Base-by-base conservation (phyloP, 1,139 yeast genomes). In the Ashbya aceris region DNA sequence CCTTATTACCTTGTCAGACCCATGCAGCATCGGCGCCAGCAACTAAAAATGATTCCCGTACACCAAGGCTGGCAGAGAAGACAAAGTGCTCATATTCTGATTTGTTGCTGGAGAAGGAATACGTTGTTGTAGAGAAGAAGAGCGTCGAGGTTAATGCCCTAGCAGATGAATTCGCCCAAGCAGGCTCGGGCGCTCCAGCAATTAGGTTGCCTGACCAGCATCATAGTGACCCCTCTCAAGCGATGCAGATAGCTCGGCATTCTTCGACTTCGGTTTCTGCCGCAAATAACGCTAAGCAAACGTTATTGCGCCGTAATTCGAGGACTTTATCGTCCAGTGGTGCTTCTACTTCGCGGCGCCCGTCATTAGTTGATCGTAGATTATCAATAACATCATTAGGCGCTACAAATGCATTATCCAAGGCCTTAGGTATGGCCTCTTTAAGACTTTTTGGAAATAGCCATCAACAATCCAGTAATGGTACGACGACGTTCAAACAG, bases 141-240 rank as follows among this genome's bases (percentile, higher is more conserved):
- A 86, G 93, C 0, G 96, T 91, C 4, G 97, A 91, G 61, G 95
- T 91, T 8, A 91, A 91, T 65, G 93, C 95, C 1, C 69, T 91
- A 44, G 97, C 97, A 8, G 97, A 91, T 62, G 95, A 87, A 58
- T 68, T 89, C 43, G 91, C 84, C 2, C 73, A 73, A 49, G 79
- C 82, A 2, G 83, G 84, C 1, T 66, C 75, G 41, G 77, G 79
- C 1, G 76, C 72, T 3, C 70, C 67, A 20, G 80, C 77, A 0
- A 70, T 73, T 41, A 55, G 56, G 7, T 40, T 49, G 10, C 54
- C 56, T 34, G 40, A 36, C 11, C 43, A 32, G 26, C 31, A 39
- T 35, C 36, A 41, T 13, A 43, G 32, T 37, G 14, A 30, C 14
- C 5, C 14, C 28, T 14, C 33, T 10, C 45, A 47, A 26, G 14